A percentile compares a stretch with the other conserved stretches of the same genome.
Evolutionary conservation across 257 asterid genomes (phyloP).

Genomic region (Penstemon newberryi): DNA sequence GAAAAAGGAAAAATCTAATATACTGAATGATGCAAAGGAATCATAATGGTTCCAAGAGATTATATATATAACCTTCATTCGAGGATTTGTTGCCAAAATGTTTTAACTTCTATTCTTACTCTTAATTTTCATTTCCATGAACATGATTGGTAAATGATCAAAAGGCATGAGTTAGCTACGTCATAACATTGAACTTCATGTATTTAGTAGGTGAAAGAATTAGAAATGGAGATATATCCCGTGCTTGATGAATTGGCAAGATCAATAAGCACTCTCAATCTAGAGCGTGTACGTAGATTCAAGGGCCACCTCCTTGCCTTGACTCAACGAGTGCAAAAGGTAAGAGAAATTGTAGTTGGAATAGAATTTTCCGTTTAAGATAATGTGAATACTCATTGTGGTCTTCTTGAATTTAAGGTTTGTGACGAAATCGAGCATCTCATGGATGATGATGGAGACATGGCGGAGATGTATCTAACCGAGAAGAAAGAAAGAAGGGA

Average conservation of each 20-base stretch:
- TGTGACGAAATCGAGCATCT: conserved; percentile 95
- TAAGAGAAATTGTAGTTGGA: conserved; percentile 27
- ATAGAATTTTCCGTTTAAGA: conserved; percentile 16
- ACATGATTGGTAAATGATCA: not conserved
- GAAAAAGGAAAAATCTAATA: not conserved
- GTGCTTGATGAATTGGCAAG: conserved; percentile 90
- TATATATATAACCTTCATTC: not conserved
- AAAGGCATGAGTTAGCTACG: conserved; percentile 1
- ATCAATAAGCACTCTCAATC: conserved; percentile 86
- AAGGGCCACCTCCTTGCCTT: conserved; percentile 93
- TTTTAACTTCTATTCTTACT: not conserved
- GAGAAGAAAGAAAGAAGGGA: conserved; percentile 90
- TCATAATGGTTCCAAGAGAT: conserved; percentile 2
- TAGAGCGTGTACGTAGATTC: conserved; percentile 95
- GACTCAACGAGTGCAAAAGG: conserved; percentile 98
- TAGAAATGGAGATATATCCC: conserved; percentile 86
- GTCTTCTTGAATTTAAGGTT: conserved; percentile 52
- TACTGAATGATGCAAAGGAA: not conserved
- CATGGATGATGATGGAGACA: conserved; percentile 98
- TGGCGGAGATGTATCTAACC: conserved; percentile 99
- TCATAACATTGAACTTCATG: conserved; percentile 31
- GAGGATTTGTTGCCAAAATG: not conserved
- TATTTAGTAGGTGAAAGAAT: conserved; percentile 75
- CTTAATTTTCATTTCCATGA: not conserved
- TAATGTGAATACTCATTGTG: conserved; percentile 10